Evolutionary conservation across 805 yeast species (phyloP), one percentile per base, ranked within the genome.

Genomic region (Lipomyces anomalus): DNA sequence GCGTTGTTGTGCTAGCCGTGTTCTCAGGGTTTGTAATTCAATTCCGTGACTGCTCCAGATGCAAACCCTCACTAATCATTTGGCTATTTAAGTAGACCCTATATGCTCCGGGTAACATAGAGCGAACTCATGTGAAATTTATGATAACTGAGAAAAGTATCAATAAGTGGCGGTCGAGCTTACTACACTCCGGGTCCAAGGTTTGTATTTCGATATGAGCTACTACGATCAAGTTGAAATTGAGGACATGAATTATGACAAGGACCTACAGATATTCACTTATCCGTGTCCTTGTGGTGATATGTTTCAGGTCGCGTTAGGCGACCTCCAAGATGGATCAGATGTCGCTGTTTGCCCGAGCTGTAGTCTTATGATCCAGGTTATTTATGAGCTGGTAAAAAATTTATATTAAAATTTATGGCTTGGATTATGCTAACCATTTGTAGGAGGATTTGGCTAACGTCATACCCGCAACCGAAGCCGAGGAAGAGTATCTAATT

Each of bases 261-360:
- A 89, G 2, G 71, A 69, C n/a, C 78, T 84, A 11, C 88, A 84
- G 63, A 66, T 86, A 22, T 86, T 89, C 67, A 83, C 87, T 41
- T 90, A 89, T 59, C 98, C 98, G 3, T 92, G 98, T 71, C 98
- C 98, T 1, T 92, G 98, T 66, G 98, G 98, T 6, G 98, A 92
- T 65, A 74, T 80, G 60, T 92, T 92, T 66, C 95, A 90, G 61
- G 84, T 92, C 22, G 71, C 78, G 24, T 24, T 53, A 36, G 92
- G 83, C 57, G 98, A 92, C 61, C 71, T 92, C 64, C 70, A 72
- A 50, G 96, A 88, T 57, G 98, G 97, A 6, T 94, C 86, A 57
- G 88, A 87, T 50, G 79, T 87, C 24, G 98, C 98, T 0, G 94
- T 90, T 16, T 92, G 98, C 65, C 98, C 98, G 23, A 82, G 94